Base-by-base conservation (phyloP, 495 filamentous ascomycete genomes). In the Trichodelitschia bisporula region DNA sequence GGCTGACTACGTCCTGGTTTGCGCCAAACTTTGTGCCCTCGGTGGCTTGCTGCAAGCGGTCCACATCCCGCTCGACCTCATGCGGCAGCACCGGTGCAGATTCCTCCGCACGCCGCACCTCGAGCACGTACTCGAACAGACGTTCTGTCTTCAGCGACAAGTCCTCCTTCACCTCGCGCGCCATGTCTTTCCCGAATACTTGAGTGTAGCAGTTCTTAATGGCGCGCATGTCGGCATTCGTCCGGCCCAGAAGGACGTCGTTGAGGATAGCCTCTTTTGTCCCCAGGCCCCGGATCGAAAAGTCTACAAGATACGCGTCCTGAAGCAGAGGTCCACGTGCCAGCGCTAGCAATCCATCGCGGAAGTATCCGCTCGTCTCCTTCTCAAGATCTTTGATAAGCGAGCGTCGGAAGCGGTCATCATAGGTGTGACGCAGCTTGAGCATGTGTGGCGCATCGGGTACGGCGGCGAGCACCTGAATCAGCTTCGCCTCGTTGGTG, bases 251-350 rank as follows among this genome's bases (percentile, higher is more conserved):
- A 1, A 95, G 60, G 10, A 86, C 64, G 36, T 95, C 86, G 41
- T 89, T 79, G 19, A 95, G 60, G 2, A 83, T 53, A 40, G 56
- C 59, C 41, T 95, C 84, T 35, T 83, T 84, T 0, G 86, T 95
- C 13, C 86, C 86, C 3, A 67, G 40, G 2, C 84, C 79, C 11
- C 66, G 51, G 49, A 90, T 64, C 5, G 79, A 69, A 3, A 70
- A 56, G 38, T 67, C 49, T 8, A 75, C 53, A 20, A 61, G 57
- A 39, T 66, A 55, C 2, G 66, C 64, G 45, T 91, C 83, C 37
- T 74, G 56, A 23, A 58, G 47, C 4, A 89, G 49, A 0, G 84
- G 84, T 0, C 86, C 86, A 10, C 76, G 67, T 14, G 72, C 63
- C 21, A 90, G 55, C 4, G 68, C 62, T 1, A 77, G 54, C 2